Conservation (phyloP, 176 grass and related monocot genomes). For the Cenchrus americanus region DNA sequence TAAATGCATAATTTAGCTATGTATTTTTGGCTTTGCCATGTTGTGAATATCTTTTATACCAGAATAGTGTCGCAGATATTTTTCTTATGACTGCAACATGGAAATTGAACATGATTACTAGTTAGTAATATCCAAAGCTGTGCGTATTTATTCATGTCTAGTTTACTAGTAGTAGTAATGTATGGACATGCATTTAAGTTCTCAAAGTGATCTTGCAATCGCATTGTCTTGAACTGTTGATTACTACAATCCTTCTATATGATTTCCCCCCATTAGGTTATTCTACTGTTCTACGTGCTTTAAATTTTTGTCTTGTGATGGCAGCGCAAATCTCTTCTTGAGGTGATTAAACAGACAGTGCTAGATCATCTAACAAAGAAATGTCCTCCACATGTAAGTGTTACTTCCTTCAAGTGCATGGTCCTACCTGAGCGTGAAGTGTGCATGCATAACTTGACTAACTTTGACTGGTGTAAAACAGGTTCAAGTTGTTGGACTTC, state of each 20-base stretch:
- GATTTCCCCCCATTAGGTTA: conserved; percentile 14
- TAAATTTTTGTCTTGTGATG: conserved; percentile 31
- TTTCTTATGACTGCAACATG: background rate
- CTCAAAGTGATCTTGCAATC: background rate
- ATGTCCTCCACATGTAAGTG: conserved; percentile 90
- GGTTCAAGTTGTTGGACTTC: conserved; percentile 98
- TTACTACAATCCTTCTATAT: conserved; percentile 25
- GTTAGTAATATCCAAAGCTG: background rate
- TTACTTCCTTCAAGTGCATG: conserved; percentile 17
- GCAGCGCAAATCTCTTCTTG: conserved; percentile 84
- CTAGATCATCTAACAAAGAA: conserved; percentile 94
- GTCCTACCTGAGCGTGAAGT: background rate
- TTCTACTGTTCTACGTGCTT: conserved; percentile 26
- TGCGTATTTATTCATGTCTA: background rate
- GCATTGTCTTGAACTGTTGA: background rate
- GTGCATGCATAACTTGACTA: background rate
- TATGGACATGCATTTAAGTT: conserved; percentile 6
- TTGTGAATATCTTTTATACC: background rate
- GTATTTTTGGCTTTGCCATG: conserved; percentile 1
- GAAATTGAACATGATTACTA: conserved; percentile 7
- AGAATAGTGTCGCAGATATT: background rate
- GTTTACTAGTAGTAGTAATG: background rate
- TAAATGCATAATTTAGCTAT: background rate
- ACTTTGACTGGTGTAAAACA: conserved; percentile 29
- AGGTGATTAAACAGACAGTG: conserved; percentile 92